Base-by-base conservation (phyloP, 805 yeast species). In the Cyberlindnera sargentensis region DNA sequence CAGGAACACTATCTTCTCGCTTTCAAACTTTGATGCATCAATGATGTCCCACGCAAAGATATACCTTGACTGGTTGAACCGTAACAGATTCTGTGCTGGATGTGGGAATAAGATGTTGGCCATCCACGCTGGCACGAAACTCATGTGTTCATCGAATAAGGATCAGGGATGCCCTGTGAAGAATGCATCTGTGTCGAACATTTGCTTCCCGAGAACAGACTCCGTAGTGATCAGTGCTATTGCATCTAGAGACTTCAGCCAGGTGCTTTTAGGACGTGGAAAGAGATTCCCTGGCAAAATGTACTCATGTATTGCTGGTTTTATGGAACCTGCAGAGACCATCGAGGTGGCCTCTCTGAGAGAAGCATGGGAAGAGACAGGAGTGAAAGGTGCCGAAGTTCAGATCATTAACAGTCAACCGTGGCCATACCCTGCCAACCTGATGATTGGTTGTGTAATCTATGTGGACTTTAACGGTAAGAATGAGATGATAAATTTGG, bases 311-410 rank as follows among this genome's bases (percentile, higher is more conserved):
- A 77, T 95, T 41, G 96, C 98, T 4, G 99, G 98, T 4, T 93
- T 93, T 63, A 80, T 91, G 78, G 99, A 91, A 62, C 96, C 96
- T 1, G 84, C 90, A 28, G 99, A 91, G 66, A 79, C 95, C 2
- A 79, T 91, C 23, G 98, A 91, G 63, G 82, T 78, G 38, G 93
- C 96, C 9, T 84, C 91, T 24, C 68, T 81, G 37, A 71, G 99
- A 49, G 99, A 91, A 62, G 83, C 86, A 29, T 90, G 93, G 88
- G 99, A 91, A 61, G 99, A 91, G 63, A 82, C 97, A 5, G 99
- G 99, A 6, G 84, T 88, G 31, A 71, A 65, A 42, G 80, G 79
- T 42, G 51, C 63, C 4, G 62, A 72, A 28, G 83, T 91, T 28
- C 64, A 71, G 41, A 72, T 91, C 42, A 64, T 82, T 24, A 70